phyloP scores from a whole-genome alignment of 2,329 filamentous ascomycete species.

The Talaromyces sp. region DNA sequence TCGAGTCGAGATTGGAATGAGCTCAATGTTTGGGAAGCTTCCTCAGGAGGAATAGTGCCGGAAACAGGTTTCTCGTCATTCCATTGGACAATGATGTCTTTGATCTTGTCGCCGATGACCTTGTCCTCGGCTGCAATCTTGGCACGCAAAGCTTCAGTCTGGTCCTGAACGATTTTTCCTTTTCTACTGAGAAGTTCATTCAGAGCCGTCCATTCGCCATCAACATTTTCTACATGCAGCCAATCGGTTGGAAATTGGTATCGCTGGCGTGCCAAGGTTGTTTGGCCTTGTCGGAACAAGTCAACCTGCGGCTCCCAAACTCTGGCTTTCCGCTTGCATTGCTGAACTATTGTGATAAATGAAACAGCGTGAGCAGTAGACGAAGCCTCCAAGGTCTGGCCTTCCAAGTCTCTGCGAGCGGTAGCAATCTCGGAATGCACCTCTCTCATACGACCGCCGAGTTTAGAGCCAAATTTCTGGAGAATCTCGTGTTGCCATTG shows the following conservation, averaged over 20 bases:
- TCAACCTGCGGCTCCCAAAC: slow-evolving; percentile 94
- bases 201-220: slow-evolving; percentile 89
- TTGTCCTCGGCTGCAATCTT: slow-evolving; percentile 95
- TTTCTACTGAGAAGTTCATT: slow-evolving; percentile 90
- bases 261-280: slow-evolving; percentile 80
- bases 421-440: slow-evolving; percentile 88
- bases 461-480: slow-evolving; percentile 82
- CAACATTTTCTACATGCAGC: slow-evolving; percentile 93
- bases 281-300: slow-evolving; percentile 91
- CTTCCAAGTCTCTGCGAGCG: slow-evolving; percentile 82
- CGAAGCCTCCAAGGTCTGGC: slow-evolving; percentile 84
- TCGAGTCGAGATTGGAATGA: slow-evolving; percentile 82
- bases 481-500: slow-evolving; percentile 99
- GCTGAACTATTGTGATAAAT: slow-evolving; percentile 97
- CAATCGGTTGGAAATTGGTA: slow-evolving; percentile 93
- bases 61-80: slow-evolving; percentile 96
- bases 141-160: slow-evolving; percentile 87
- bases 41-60: slow-evolving; percentile 82
- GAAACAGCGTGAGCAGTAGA: slow-evolving; percentile 96
- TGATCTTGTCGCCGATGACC: slow-evolving; percentile 81
- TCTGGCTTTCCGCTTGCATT: slow-evolving; percentile 89
- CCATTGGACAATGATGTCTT: slow-evolving; percentile 81
- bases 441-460: slow-evolving; percentile 86
- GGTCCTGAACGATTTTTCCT: slow-evolving; percentile 91
- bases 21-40: slow-evolving; percentile 75